phyloP scores from a whole-genome alignment of 2,329 filamentous ascomycete genomes.

The Aspergillus fructus region DNA sequence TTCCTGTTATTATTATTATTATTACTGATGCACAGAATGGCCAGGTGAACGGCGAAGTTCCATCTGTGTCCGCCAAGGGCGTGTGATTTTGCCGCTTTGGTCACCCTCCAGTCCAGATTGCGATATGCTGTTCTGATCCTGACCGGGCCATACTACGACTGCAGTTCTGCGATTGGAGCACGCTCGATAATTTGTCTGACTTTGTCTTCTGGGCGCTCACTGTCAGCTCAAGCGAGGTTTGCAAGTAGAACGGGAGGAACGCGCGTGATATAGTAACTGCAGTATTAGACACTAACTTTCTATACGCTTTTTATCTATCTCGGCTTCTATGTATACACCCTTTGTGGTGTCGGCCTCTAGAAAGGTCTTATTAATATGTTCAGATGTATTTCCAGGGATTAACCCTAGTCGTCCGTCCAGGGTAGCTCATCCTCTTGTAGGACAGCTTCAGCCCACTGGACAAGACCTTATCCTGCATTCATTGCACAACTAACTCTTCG shows the following conservation, averaged over 20 bases:
- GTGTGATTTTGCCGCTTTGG: slow-evolving; percentile 3
- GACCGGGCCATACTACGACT: slow-evolving; percentile 4
- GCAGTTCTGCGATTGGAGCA: slow-evolving; percentile 1
- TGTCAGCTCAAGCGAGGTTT: neutral
- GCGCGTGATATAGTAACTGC: neutral
- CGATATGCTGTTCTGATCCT: slow-evolving; percentile 6
- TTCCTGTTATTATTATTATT: no score
- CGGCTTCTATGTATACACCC: neutral
- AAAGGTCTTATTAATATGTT: neutral
- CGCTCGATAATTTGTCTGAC: neutral
- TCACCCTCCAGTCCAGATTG: slow-evolving; percentile 8
- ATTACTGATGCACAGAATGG: neutral
- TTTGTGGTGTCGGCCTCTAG: neutral
- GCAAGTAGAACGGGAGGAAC: neutral
- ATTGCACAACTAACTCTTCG: slow-evolving; percentile 2
- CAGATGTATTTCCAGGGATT: neutral
- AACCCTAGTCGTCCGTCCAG: slow-evolving; percentile 2
- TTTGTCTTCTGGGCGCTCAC: neutral
- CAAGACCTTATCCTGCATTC: neutral
- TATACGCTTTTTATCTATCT: neutral
- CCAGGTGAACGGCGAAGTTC: neutral
- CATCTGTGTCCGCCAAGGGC: neutral
- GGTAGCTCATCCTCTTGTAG: neutral
- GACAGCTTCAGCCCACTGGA: neutral
- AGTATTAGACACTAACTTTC: neutral